Evolutionary conservation across 148 eudicot genomes (phyloP), one percentile per base, ranked within the genome.

Genomic region (Chenopodium quinoa): DNA sequence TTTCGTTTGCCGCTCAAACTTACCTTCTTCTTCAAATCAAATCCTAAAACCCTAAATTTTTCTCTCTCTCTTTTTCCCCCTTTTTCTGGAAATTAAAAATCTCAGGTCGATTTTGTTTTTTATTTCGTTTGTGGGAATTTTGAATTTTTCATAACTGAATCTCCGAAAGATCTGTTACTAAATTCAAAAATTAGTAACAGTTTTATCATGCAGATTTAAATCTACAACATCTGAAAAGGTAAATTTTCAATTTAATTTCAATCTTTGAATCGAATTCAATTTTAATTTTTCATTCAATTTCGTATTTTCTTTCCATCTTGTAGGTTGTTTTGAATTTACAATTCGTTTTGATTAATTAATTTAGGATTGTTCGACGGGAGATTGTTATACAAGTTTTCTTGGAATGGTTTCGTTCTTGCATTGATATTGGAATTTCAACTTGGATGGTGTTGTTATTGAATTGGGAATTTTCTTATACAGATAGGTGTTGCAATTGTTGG

Each of bases 1-100:
- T 84, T 84, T 77, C 82, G 68, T 76, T 87, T 87, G 83, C 89
- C 89, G 86, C 87, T 84, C 89, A 77, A 32, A 71, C 58, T 25
- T 86, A 47, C 44, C 44, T 40, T 40, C 44, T 40, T 40, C 44
- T 40, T 40, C 44, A 40, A 40, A 40, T 40, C 44, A 71, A 84
- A 87, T 65, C 75, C 75, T 82, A 79, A 84, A 71, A 64, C 83
- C 82, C 77, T 79, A 80, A 20, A 16, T 25, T 52, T 73, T 44
- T 64, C 60, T 71, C 46, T 20, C 27, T 73, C 29, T 68, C 14
- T 47, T 66, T 32, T 69, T 7, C 72, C 71, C 17, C 69, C 74
- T 54, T 20, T 27, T 66, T 69, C 66, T 16, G 27, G 37, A 9
- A 1, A 34, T 60, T 34, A 9, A 52, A 9, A 34, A 37, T 76